These are phyloP conservation scores for Cyclotella choctawhatcheeana DNA, from an alignment of 108 stramenopile genomes.

Conservation along the genomic window DNA sequence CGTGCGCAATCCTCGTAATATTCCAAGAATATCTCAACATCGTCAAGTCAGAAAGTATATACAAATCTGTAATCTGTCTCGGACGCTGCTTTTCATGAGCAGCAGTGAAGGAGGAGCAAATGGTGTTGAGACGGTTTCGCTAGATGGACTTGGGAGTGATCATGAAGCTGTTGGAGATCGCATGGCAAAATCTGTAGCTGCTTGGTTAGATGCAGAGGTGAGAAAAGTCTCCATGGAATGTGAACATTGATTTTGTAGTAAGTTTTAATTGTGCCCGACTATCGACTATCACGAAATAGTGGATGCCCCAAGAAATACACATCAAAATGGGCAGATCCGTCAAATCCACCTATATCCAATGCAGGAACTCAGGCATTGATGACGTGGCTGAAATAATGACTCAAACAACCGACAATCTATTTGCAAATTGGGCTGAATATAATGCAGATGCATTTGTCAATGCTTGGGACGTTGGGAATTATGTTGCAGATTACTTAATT, in stretches of 20 bases:
- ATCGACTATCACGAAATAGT: slow-evolving; percentile 29
- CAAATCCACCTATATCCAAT: slow-evolving; percentile 65
- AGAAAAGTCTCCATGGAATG: neutral
- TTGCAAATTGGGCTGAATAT: slow-evolving; percentile 69
- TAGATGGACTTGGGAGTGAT: slow-evolving; percentile 53
- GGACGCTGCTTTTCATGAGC: neutral
- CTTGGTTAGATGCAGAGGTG: slow-evolving; percentile 73
- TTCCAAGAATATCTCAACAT: neutral
- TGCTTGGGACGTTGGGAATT: slow-evolving; percentile 86
- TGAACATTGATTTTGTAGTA: too few species aligned
- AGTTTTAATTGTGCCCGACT: neutral
- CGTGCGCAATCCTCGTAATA: neutral
- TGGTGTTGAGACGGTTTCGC: slow-evolving; percentile 46
- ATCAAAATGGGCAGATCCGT: slow-evolving; percentile 72
- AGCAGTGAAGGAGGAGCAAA: slow-evolving; percentile 6
- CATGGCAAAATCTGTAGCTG: slow-evolving; percentile 67
- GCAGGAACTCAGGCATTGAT: slow-evolving; percentile 54
- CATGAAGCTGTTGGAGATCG: slow-evolving; percentile 71
- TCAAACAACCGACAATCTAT: slow-evolving; percentile 67
- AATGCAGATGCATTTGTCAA: slow-evolving; percentile 88
- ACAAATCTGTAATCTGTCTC: neutral
- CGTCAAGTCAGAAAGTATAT: neutral
- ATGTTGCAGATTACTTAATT: slow-evolving; percentile 81
- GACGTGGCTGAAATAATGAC: slow-evolving; percentile 83
- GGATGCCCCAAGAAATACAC: slow-evolving; percentile 87